Percentiles rank a stretch among this genome's conserved stretches.
These are phyloP conservation scores for Aspergillus persii DNA, from an alignment of 2,329 filamentous ascomycete genomes.

Conservation along the genomic window DNA sequence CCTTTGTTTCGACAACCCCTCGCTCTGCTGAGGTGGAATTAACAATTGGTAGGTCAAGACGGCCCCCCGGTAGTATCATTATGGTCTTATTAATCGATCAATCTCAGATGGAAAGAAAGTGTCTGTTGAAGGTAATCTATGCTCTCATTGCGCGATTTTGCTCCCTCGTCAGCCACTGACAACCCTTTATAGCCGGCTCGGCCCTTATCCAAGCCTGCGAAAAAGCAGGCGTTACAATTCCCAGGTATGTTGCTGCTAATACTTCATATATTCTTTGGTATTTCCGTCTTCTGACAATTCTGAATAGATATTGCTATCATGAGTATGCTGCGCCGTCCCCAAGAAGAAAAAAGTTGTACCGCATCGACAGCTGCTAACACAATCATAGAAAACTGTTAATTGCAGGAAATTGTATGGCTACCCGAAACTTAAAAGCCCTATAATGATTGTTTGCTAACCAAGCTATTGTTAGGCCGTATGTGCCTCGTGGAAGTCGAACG, in stretches of 20 bases:
- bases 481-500: conserved; percentile 97
- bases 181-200: conserved; percentile 69
- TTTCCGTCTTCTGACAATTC: conserved; percentile 31
- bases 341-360: conserved; percentile 13
- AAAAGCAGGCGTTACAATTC: conserved; percentile 87
- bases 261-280: not conserved
- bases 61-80: conserved; percentile 47
- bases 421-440: not conserved
- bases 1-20: conserved; percentile 76
- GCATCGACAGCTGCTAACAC: conserved; percentile 24
- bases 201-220: conserved; percentile 99
- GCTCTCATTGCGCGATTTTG: not conserved
- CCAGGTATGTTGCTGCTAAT: conserved; percentile 58
- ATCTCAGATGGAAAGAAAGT: conserved; percentile 90
- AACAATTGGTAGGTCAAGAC: conserved; percentile 70
- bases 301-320: conserved; percentile 89
- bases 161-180: conserved; percentile 22
- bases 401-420: conserved; percentile 78
- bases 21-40: conserved; percentile 92
- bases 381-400: conserved; percentile 84
- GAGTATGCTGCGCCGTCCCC: conserved; percentile 61
- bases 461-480: conserved; percentile 65
- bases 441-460: conserved; percentile 9
- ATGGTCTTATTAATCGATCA: conserved; percentile 46
- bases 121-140: conserved; percentile 80